Base-by-base conservation (phyloP, 768 basidiomycete genomes). In the Dentipellis fragilis region DNA sequence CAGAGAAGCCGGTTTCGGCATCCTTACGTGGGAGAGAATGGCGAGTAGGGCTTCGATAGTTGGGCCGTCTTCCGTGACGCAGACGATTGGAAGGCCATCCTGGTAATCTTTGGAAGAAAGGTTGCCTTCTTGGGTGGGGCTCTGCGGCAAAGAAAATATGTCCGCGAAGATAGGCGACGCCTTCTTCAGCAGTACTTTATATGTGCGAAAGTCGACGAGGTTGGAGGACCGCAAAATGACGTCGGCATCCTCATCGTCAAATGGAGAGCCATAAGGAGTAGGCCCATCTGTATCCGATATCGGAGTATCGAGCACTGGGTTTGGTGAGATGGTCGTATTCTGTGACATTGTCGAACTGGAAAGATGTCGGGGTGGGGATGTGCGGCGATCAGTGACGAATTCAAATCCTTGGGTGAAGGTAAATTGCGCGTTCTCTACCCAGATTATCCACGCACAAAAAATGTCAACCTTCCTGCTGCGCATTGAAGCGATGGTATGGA, bases 131-230 rank as follows among this genome's bases (percentile, higher is more conserved):
- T 17, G 14, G 8, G 19, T 1, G 10, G 46, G n/a, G 16, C 67
- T 57, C 36, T 72, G 66, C 2, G 68, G 66, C 8, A 68, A 52
- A n/a, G 56, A 39, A 49, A 73, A 68, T 53, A 74, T 63, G 19
- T 60, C 56, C 34, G 65, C 59, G 56, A 72, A 75, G 57, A 68
- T 63, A 0, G 68, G 63, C 10, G 72, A 73, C 0, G 71, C 63
- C 16, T 70, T 63, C 11, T 64, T 62, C 17, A 72, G 68, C 40
- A 72, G 65, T 5, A 63, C 56, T 16, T 62, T 70, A 59, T 71
- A 69, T 11, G 69, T 52, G 10, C 59, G 63, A 49, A 72, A 61
- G 16, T 6, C 37, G 17, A 12, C 34, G 14, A 21, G 16, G 42
- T 61, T 49, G 12, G 57, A 56, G 3, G 58, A 52, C 5, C 51